These are phyloP conservation scores for Rubia occidens DNA, from an alignment of 305 asterid species.

Conservation along the genomic window DNA sequence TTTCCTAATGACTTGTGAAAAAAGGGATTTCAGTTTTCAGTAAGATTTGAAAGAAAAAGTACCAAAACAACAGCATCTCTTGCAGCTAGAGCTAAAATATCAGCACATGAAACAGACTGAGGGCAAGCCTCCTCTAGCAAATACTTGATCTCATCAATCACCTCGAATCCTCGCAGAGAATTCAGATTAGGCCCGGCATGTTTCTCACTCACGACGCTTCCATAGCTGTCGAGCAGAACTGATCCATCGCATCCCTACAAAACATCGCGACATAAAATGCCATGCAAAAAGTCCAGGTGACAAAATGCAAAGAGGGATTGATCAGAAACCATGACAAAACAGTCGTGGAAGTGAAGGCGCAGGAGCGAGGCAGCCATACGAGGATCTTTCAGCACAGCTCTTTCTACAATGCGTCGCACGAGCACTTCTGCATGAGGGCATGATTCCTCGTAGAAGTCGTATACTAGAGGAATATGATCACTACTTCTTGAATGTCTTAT, in stretches of 20 bases:
- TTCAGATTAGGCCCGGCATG: constrained; percentile 24
- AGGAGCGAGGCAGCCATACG: constrained; percentile 33
- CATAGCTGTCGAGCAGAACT: constrained; percentile 23
- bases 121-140: constrained; percentile 26
- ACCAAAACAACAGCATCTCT: constrained; percentile 34
- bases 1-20: neutral
- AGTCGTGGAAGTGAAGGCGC: constrained; percentile 31
- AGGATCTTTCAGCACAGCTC: constrained; percentile 25
- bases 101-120: constrained; percentile 29
- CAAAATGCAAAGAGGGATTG: constrained; percentile 1
- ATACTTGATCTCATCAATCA: constrained; percentile 28
- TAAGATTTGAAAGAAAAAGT: neutral
- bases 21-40: neutral
- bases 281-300: neutral
- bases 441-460: constrained; percentile 20
- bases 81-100: constrained; percentile 29
- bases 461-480: constrained; percentile 9
- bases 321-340: constrained; percentile 26
- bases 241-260: constrained; percentile 31
- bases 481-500: constrained; percentile 6
- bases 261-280: neutral
- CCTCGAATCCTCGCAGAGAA: constrained; percentile 29
- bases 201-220: constrained; percentile 24
- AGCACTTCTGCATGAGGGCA: constrained; percentile 21
- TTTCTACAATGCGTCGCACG: constrained; percentile 24